Evolutionary conservation across 495 filamentous ascomycete genomes (phyloP).

Genomic region (Lasiosphaeriaceae sp.): DNA sequence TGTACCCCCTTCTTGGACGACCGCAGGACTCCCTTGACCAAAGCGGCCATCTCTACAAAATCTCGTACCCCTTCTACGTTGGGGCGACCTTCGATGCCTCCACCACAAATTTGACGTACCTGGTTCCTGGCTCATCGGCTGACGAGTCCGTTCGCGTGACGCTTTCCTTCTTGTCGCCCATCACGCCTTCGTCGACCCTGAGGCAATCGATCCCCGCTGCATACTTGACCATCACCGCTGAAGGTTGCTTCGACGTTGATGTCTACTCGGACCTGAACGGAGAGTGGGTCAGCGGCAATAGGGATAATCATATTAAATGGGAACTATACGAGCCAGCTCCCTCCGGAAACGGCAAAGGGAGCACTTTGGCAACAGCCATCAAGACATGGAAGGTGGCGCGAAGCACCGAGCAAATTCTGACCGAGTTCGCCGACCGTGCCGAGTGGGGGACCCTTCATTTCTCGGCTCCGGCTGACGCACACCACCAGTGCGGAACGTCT

Average conservation of each 20-base stretch:
- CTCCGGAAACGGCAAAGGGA: conserved; percentile 1
- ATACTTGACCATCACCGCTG: conserved; percentile 73
- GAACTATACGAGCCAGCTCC: conserved; percentile 43
- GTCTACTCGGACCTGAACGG: conserved; percentile 88
- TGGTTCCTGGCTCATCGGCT: conserved; percentile 49
- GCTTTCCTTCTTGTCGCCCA: conserved; percentile 86
- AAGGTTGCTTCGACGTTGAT: conserved; percentile 68
- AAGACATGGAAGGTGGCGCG: conserved; percentile 62
- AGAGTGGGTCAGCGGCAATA: conserved; percentile 79
- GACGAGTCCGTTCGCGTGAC: conserved; percentile 53
- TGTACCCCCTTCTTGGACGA: conserved; percentile 85
- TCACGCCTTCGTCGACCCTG: conserved; percentile 87
- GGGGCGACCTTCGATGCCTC: conserved; percentile 87
- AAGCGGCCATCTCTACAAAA: conserved; percentile 49
- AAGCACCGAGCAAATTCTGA: conserved; percentile 61
- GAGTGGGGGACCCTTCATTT: conserved; percentile 90
- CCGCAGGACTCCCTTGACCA: conserved; percentile 72
- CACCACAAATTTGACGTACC: conserved; percentile 86
- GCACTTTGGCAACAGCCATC: conserved; percentile 24
- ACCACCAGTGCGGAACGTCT: conserved; percentile 68
- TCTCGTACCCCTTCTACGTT: conserved; percentile 68
- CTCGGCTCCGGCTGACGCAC: conserved; percentile 60
- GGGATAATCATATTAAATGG: conserved; percentile 67
- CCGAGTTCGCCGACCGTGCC: conserved; percentile 69
- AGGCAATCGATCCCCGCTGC: conserved; percentile 87